A percentile compares a stretch with the other conserved stretches of the same genome.
These are phyloP conservation scores for Populus hybrid DNA, from an alignment of 441 rosid genomes.

Conservation along the genomic window DNA sequence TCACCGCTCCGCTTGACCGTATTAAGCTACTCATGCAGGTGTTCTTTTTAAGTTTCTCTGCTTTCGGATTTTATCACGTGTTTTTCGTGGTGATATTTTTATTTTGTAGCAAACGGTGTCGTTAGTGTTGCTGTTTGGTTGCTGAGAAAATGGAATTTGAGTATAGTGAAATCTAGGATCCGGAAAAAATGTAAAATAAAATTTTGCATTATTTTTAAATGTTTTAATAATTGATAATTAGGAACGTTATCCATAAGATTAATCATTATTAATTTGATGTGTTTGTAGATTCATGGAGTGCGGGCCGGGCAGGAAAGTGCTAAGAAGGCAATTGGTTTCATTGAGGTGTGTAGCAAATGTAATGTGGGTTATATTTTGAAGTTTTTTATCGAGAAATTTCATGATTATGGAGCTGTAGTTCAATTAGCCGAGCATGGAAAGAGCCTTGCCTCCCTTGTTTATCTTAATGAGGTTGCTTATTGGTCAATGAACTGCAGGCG, in stretches of 20 bases:
- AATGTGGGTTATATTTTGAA: neutral
- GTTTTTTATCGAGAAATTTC: neutral
- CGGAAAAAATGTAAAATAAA: neutral
- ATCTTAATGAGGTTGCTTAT: constrained; percentile 5
- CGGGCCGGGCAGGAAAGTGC: constrained; percentile 77
- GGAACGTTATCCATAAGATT: neutral
- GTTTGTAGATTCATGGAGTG: constrained; percentile 75
- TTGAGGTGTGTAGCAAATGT: constrained; percentile 51
- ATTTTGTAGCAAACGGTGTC: neutral
- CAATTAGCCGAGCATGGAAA: neutral
- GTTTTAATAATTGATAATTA: neutral
- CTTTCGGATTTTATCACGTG: neutral
- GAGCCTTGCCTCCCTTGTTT: neutral
- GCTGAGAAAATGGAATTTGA: neutral
- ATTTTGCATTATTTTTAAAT: too few species aligned
- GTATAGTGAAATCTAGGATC: neutral
- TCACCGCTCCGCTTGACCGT: constrained; percentile 98
- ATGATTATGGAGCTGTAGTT: neutral
- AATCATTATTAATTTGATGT: neutral
- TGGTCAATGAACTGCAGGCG: constrained; percentile 55
- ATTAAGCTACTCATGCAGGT: constrained; percentile 98
- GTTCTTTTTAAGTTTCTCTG: neutral
- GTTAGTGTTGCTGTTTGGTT: neutral
- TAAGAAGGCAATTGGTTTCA: constrained; percentile 82
- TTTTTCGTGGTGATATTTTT: neutral